A percentile compares a stretch with the other conserved stretches of the same genome.
phyloP scores from a whole-genome alignment of 441 rosid species.

The Jatropha podagrica region DNA sequence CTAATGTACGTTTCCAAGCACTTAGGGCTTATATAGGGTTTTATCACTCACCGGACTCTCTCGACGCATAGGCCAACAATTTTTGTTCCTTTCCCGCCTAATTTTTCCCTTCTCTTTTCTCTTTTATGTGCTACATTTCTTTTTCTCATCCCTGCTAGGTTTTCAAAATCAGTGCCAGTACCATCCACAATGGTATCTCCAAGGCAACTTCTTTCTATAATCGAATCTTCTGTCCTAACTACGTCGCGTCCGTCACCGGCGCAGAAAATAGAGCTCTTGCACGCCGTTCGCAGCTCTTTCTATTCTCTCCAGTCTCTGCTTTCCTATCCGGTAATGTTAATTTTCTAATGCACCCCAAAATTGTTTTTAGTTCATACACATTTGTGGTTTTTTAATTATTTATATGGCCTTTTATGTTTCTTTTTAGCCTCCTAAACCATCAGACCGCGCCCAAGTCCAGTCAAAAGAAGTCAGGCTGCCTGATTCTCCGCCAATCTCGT shows the following conservation, averaged over 20 bases:
- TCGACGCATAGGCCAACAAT: too few species aligned
- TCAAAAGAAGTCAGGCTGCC: slow-evolving; percentile 84
- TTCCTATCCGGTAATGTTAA: slow-evolving; percentile 52
- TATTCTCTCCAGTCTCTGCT: slow-evolving; percentile 67
- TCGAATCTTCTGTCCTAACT: slow-evolving; percentile 75
- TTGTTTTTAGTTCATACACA: not conserved
- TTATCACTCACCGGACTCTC: not conserved
- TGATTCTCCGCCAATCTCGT: slow-evolving; percentile 70
- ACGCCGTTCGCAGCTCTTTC: slow-evolving; percentile 67
- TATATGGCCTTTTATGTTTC: not conserved
- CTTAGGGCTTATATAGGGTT: slow-evolving; percentile 10
- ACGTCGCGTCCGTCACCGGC: slow-evolving; percentile 69
- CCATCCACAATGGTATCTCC: slow-evolving; percentile 56
- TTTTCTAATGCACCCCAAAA: not conserved
- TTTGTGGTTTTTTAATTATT: not conserved
- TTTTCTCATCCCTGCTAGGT: slow-evolving; percentile 23
- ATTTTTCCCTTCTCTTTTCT: not conserved
- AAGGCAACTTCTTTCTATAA: slow-evolving; percentile 63
- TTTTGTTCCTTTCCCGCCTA: slow-evolving; percentile 30
- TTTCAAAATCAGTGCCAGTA: slow-evolving; percentile 10
- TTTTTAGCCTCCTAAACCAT: slow-evolving; percentile 68
- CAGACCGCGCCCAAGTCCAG: slow-evolving; percentile 80
- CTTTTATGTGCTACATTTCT: not conserved
- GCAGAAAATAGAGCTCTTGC: slow-evolving; percentile 75
- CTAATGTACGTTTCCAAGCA: not conserved